phyloP scores from a whole-genome alignment of 192 early-diverging fungal genomes.

The Entomortierella lignicola region DNA sequence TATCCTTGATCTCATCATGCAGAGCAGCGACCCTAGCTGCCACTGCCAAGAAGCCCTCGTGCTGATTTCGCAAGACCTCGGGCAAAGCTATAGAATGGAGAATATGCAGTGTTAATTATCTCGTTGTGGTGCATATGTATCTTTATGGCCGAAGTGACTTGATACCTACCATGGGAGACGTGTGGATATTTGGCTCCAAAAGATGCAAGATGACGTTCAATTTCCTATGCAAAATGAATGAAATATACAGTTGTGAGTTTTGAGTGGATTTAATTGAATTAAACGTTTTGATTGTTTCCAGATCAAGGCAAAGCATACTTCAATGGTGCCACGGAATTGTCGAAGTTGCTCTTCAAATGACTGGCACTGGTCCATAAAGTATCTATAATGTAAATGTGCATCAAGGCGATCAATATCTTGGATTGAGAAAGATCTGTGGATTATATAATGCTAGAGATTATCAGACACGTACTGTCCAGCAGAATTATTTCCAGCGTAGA shows the following conservation, averaged over 20 bases:
- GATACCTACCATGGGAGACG: slow-evolving; percentile 34
- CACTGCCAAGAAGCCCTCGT: slow-evolving; percentile 44
- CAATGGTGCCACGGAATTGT: slow-evolving; percentile 41
- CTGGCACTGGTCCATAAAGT: slow-evolving; percentile 39
- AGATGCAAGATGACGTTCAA: slow-evolving; percentile 49
- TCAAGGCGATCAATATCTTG: background rate
- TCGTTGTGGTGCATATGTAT: no score
- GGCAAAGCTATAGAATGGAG: slow-evolving; percentile 20
- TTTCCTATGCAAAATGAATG: slow-evolving; percentile 14
- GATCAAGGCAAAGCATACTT: slow-evolving; percentile 12
- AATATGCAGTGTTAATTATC: background rate
- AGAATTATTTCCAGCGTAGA: slow-evolving; percentile 51
- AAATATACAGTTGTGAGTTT: background rate
- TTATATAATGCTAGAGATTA: background rate
- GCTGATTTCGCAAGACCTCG: slow-evolving; percentile 53
- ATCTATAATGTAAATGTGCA: slow-evolving; percentile 10
- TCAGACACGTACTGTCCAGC: slow-evolving; percentile 39
- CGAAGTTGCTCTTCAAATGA: slow-evolving; percentile 41
- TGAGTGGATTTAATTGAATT: no score
- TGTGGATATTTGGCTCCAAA: slow-evolving; percentile 33
- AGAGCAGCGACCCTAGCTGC: slow-evolving; percentile 41
- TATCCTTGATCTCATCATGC: slow-evolving; percentile 49
- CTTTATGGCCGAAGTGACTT: no score
- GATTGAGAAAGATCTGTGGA: background rate
- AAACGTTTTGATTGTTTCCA: background rate